phyloP scores from a whole-genome alignment of 331 rosid genomes.

The Malus hybrid region DNA sequence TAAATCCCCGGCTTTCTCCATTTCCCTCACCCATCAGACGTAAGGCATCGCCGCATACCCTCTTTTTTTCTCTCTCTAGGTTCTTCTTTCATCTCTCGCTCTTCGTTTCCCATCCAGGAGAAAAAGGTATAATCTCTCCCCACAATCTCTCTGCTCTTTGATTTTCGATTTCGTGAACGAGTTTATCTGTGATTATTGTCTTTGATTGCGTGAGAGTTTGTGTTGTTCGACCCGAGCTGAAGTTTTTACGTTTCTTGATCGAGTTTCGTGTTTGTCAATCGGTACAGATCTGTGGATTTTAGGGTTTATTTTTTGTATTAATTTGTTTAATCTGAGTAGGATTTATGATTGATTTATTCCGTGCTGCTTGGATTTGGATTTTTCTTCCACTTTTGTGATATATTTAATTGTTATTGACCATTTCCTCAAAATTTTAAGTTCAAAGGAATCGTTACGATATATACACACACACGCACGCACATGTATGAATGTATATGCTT shows the following conservation, averaged over 20 bases:
- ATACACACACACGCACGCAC: too few relatives aligned
- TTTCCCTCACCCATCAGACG: not conserved
- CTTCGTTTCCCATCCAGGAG: not conserved
- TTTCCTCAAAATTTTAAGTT: not conserved
- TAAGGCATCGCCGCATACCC: not conserved
- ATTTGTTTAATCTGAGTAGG: not conserved
- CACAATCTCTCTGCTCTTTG: not conserved
- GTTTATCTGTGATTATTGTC: not conserved
- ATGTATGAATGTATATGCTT: not conserved
- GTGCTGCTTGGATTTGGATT: not conserved
- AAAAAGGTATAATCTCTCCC: not conserved
- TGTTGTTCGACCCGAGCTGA: not conserved
- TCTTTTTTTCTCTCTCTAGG: not conserved
- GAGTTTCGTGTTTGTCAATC: not conserved
- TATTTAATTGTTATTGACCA: not conserved
- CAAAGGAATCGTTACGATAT: not conserved
- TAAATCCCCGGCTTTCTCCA: not conserved
- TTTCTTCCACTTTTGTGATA: not conserved
- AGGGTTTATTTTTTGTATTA: not conserved
- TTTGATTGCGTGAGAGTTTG: not conserved
- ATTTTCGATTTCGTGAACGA: not conserved
- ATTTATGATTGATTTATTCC: not conserved
- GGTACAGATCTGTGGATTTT: conserved; percentile 1
- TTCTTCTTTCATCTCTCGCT: not conserved
- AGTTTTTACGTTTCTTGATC: not conserved